These are phyloP conservation scores for Globomyces sp. DNA, from an alignment of 371 early-diverging fungal genomes.

Conservation along the genomic window DNA sequence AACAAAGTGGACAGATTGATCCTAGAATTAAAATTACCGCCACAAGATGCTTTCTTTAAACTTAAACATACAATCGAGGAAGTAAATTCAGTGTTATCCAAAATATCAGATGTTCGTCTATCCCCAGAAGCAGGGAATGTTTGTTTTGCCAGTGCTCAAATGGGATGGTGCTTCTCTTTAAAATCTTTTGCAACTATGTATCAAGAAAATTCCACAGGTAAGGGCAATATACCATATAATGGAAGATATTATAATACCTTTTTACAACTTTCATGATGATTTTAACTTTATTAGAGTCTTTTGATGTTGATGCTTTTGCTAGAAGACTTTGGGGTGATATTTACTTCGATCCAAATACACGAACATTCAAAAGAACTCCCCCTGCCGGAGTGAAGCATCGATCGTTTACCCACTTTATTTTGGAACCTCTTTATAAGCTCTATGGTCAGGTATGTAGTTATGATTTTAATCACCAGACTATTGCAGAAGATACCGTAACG, in stretches of 20 bases:
- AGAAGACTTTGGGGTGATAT: constrained; percentile 96
- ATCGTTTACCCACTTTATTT: constrained; percentile 94
- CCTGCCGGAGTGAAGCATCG: constrained; percentile 60
- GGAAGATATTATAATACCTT: background rate
- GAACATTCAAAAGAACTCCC: constrained; percentile 75
- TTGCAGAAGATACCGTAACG: constrained; percentile 67
- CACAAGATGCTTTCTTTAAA: constrained; percentile 95
- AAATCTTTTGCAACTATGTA: constrained; percentile 92
- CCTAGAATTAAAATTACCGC: constrained; percentile 92
- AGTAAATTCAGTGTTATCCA: constrained; percentile 82
- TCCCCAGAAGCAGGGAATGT: constrained; percentile 96
- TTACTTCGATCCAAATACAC: constrained; percentile 76
- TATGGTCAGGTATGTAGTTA: constrained; percentile 63
- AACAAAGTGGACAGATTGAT: constrained; percentile 97
- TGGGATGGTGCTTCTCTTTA: constrained; percentile 95
- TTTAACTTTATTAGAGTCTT: constrained; percentile 21
- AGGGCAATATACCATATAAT: background rate
- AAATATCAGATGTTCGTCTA: constrained; percentile 54
- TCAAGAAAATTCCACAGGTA: constrained; percentile 57
- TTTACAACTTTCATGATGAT: background rate
- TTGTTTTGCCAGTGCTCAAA: constrained; percentile 88
- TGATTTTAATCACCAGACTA: background rate
- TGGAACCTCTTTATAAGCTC: constrained; percentile 95
- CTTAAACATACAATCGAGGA: constrained; percentile 93
- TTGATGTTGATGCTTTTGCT: constrained; percentile 81